These are phyloP conservation scores for Coniochaeta sp. DNA, from an alignment of 2,329 filamentous ascomycete genomes.

Conservation along the genomic window DNA sequence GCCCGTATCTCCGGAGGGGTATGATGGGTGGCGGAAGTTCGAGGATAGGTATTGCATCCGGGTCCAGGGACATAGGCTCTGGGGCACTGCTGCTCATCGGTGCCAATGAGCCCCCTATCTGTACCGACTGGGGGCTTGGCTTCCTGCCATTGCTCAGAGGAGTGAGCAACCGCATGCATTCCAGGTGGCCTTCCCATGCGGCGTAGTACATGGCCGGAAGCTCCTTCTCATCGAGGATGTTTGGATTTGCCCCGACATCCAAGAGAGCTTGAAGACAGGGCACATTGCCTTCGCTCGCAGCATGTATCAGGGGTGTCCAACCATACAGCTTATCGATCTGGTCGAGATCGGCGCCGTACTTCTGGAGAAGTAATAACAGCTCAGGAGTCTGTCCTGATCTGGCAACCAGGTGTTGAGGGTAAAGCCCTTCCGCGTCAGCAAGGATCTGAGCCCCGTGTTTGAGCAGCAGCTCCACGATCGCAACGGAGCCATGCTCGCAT, in stretches of 20 bases:
- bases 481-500: slow-evolving; percentile 83
- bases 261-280: slow-evolving; percentile 77
- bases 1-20: slow-evolving; percentile 85
- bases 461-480: slow-evolving; percentile 78
- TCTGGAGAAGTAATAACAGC: slow-evolving; percentile 70
- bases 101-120: slow-evolving; percentile 25
- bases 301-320: slow-evolving; percentile 95
- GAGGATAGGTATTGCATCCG: slow-evolving; percentile 84
- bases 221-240: slow-evolving; percentile 83
- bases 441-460: slow-evolving; percentile 73
- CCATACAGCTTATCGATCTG: slow-evolving; percentile 94
- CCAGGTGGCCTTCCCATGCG: slow-evolving; percentile 92
- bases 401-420: slow-evolving; percentile 93
- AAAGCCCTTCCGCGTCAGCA: slow-evolving; percentile 93
- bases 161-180: slow-evolving; percentile 85
- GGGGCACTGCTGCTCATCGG: slow-evolving; percentile 43
- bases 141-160: slow-evolving; percentile 41
- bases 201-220: slow-evolving; percentile 97
- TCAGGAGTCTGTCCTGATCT: slow-evolving; percentile 76
- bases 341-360: slow-evolving; percentile 82
- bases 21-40: slow-evolving; percentile 94
- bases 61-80: slow-evolving; percentile 61
- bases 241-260: slow-evolving; percentile 68
- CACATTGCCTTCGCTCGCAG: slow-evolving; percentile 91
- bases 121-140: slow-evolving; percentile 35